A percentile compares a stretch with the other conserved stretches of the same genome.
phyloP scores from a whole-genome alignment of 1,284 basidiomycete species.

The Cutaneotrichosporon arboriforme region DNA sequence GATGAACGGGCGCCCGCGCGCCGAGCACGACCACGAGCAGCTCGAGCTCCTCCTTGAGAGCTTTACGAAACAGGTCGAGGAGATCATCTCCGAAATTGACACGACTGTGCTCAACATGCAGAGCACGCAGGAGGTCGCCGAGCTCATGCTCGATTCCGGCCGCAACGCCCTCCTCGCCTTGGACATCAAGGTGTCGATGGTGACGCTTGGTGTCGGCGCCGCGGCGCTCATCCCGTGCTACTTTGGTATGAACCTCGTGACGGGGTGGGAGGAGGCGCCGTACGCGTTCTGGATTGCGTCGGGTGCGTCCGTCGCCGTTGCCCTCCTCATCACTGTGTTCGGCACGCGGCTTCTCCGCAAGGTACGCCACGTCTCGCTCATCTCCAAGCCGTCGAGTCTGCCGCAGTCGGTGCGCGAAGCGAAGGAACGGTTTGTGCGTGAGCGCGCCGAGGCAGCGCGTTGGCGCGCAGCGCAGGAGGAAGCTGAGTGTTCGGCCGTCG shows the following conservation, averaged over 20 bases:
- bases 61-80: constrained; percentile 92
- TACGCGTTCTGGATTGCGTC: constrained; percentile 47
- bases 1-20: constrained; percentile 56
- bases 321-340: constrained; percentile 36
- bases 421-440: constrained; percentile 16
- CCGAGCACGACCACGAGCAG: constrained; percentile 78
- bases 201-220: constrained; percentile 84
- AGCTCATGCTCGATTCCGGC: constrained; percentile 93
- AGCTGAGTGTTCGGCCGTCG: constrained; percentile 1
- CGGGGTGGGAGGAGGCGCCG: constrained; percentile 42
- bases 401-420: constrained; percentile 16
- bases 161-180: constrained; percentile 86
- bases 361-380: constrained; percentile 41
- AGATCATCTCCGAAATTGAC: constrained; percentile 87
- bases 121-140: constrained; percentile 95
- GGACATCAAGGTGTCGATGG: constrained; percentile 90
- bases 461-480: constrained; percentile 7
- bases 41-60: constrained; percentile 88
- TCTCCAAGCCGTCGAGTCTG: constrained; percentile 6
- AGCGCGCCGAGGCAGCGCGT: constrained; percentile 8
- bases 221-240: constrained; percentile 87
- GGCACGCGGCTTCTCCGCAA: constrained; percentile 39
- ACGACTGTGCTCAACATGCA: constrained; percentile 87
- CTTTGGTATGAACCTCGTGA: constrained; percentile 87
- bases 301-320: constrained; percentile 33